These are phyloP conservation scores for barley (Hordeum vulgare) DNA, from an alignment of 176 grass and related monocot genomes.

Conservation along the genomic window DNA sequence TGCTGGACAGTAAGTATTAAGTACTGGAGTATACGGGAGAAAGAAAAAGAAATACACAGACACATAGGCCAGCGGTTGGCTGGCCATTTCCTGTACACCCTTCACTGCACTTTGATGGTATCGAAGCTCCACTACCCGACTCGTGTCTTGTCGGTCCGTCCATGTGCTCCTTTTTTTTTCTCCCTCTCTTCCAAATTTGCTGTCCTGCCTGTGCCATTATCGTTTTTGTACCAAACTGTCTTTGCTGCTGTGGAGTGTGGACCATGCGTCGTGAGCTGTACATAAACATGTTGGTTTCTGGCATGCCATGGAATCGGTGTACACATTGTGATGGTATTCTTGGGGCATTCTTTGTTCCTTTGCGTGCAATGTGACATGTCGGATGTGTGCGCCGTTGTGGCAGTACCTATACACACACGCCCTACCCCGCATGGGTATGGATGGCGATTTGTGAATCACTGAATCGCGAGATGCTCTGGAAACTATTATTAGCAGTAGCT, in stretches of 20 bases:
- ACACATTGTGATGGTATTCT: background rate
- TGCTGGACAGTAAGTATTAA: background rate
- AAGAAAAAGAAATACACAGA: background rate
- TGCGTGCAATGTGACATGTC: background rate
- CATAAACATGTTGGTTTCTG: constrained; percentile 1
- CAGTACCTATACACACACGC: too few species aligned
- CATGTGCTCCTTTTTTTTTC: constrained; percentile 1
- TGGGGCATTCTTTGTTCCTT: background rate
- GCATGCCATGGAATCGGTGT: background rate
- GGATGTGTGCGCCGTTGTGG: background rate
- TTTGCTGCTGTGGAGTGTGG: constrained; percentile 5
- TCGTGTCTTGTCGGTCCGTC: background rate
- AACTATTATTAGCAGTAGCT: too few species aligned
- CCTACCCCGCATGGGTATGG: background rate
- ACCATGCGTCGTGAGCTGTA: constrained; percentile 25
- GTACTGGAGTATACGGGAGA: constrained; percentile 16
- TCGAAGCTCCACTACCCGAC: background rate
- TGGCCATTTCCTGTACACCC: constrained; percentile 19
- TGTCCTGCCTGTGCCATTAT: constrained; percentile 1
- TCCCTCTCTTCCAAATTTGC: background rate
- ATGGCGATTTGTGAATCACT: background rate
- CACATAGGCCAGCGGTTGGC: background rate
- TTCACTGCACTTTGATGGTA: constrained; percentile 9
- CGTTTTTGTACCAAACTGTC: constrained; percentile 22
- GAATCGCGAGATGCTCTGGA: too few species aligned